Evolutionary conservation across 2,329 filamentous ascomycete genomes (phyloP), one percentile per base, ranked within the genome.

Genomic region (Penicillium vulpinum): DNA sequence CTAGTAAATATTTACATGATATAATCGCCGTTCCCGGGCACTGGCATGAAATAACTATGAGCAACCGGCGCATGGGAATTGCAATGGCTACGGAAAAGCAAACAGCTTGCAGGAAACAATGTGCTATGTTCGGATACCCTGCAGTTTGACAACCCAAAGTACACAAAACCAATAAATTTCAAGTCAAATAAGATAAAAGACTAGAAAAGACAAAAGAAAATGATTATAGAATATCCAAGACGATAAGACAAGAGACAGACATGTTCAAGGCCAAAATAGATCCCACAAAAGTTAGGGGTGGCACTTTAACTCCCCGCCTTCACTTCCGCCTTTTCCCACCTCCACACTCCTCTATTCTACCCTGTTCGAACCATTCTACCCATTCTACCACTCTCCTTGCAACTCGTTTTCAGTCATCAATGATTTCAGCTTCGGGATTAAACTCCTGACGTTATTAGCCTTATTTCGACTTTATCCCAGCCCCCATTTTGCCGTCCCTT

Each of bases 231-330:
- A n/a, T 29, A 31, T 24, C n/a, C n/a, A n/a, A n/a, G n/a, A 13
- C 7, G 2, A 5, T 15, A 29, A 29, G 5, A 8, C 11, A 26
- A 33, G n/a, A 16, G 49, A 9, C 15, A 55, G 40, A 35, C 31
- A 55, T 50, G 39, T 40, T 36, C 49, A 41, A 24, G 29, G 29
- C 44, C 44, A 46, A 46, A 46, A 54, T 46, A 49, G 45, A 39
- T 52, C 60, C 61, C 59, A 65, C 63, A 62, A 61, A 62, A 48
- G 53, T 56, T 57, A 56, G 56, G 54, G 51, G 60, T 52, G 51
- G 56, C 49, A 67, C 63, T 64, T 65, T 62, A 62, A 49, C 69
- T 73, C 71, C 67, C 71, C 69, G 69, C 68, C 69, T 73, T 71
- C 68, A 70, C 66, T 63, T 66, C 69, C 64, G 67, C 44, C 44